Base-by-base conservation (phyloP, 179 eudicot species). In the Silene coronaria region DNA sequence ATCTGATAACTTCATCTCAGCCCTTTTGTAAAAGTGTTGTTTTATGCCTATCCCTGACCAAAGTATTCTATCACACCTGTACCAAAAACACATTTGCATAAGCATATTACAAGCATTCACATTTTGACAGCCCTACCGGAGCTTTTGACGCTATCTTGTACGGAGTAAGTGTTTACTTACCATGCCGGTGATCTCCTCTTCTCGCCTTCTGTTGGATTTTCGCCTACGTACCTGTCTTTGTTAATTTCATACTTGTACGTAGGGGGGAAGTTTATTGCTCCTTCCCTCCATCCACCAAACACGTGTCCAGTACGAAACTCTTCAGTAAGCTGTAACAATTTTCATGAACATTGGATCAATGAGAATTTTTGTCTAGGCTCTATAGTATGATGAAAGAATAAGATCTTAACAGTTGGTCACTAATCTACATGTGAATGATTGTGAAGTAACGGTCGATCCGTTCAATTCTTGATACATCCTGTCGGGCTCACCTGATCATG, bases 231-330 rank as follows among this genome's bases (percentile, higher is more conserved):
- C 73, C 79, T 86, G 19, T 86, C 89, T n/a, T 96, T 92, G 73
- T 92, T 87, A 16, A 79, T 26, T 84, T 95, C 99, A 75, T 95
- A 92, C 77, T 95, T 95, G 77, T 95, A 95, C 14, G 99, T 92
- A n/a, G 99, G 99, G 46, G 97, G 89, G 81, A 95, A 95, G 68
- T 67, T 79, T 80, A 95, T 79, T 48, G 57, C 67, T 30, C 97
- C 97, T 87, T 95, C 99, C 26, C 82, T 80, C 99, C 99, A 95
- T 81, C 99, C 99, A 76, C 86, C 93, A 89, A 95, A 95, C 62
- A 86, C 87, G 59, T 84, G 90, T 7, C 97, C 99, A 4, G 76
- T 66, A 22, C 84, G 78, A 59, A 95, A 87, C 89, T 95, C 97
- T 77, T 78, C 80, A 80, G 60, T 79, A 34, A 95, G 83, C 98